Base-by-base conservation (phyloP, 352 stramenopile genomes). In the Phytophthora megakarya region DNA sequence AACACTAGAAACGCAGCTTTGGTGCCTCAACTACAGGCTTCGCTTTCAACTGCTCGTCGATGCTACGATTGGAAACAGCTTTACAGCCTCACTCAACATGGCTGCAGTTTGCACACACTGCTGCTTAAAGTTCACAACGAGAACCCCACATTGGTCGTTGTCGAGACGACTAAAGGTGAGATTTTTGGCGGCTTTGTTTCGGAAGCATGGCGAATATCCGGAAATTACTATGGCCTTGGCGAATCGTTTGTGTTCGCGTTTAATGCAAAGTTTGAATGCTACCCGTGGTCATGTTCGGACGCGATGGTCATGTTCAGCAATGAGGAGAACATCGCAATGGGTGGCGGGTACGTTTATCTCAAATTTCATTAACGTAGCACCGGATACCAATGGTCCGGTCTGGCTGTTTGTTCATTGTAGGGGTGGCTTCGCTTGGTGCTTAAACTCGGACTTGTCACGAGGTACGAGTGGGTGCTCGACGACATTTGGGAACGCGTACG, bases 221-320 rank as follows among this genome's bases (percentile, higher is more conserved):
- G 61, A 10, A 89, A 80, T 18, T 92, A 90, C 63, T 92, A 92
- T 25, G 84, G 84, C 49, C 79, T 72, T 9, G 84, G 84, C 40
- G 79, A 92, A 62, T 80, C 76, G 11, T 92, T 90, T 54, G 80
- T 92, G 35, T 92, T 92, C 47, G 84, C 81, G 11, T 85, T 72
- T 33, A 70, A 80, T 15, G 73, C 84, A 1, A 62, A 63, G 32
- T 92, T 89, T 50, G 77, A 90, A 51, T 63, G 70, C 15, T 90
- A 89, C 46, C 63, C 58, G 13, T 92, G 84, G 81, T 83, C 75
- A n/a, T 73, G 66, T 40, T 68, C 71, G 21, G 87, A 92, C 56
- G 56, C 69, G 2, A 88, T 92, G 74, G 73, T 86, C 64, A 90
- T 92, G 84, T 61, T 85, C 52, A 90, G 81, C 71, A 89, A 87